These are phyloP conservation scores for Pythium biforme DNA, from an alignment of 352 stramenopile genomes.

Conservation along the genomic window DNA sequence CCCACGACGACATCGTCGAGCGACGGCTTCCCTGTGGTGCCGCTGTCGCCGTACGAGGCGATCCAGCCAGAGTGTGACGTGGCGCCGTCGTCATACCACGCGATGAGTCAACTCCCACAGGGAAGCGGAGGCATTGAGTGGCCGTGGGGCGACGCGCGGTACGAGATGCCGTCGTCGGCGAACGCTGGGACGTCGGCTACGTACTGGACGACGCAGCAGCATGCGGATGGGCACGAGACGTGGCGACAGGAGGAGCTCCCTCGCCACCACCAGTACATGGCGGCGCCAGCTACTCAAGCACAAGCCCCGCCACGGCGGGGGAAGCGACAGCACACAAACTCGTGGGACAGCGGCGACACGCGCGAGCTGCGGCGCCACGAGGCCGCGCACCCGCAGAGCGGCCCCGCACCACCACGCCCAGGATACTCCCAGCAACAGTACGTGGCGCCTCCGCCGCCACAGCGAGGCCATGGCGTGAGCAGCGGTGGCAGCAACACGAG, in stretches of 20 bases:
- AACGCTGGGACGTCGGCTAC: not conserved
- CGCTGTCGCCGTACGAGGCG: slow-evolving; percentile 14
- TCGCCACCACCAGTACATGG: slow-evolving; percentile 14
- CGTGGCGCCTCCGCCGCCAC: not conserved
- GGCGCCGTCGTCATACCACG: slow-evolving; percentile 11
- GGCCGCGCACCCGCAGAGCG: not conserved
- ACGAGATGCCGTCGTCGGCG: not conserved
- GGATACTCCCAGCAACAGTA: slow-evolving; percentile 1
- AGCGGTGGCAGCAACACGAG: not conserved
- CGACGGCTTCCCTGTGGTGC: slow-evolving; percentile 11
- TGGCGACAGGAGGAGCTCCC: slow-evolving; percentile 1
- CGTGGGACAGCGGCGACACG: slow-evolving; percentile 21
- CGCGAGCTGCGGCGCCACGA: slow-evolving; percentile 16
- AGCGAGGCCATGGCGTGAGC: not conserved
- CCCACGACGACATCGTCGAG: slow-evolving; percentile 7
- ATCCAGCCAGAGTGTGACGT: slow-evolving; percentile 10
- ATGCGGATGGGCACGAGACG: not conserved
- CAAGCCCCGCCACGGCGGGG: slow-evolving; percentile 7
- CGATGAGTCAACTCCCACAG: not conserved
- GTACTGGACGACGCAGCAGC: not conserved
- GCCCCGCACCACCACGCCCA: not conserved
- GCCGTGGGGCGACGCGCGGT: slow-evolving; percentile 2
- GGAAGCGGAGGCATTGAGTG: not conserved
- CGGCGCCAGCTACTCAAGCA: not conserved
- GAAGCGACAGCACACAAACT: slow-evolving; percentile 22